Percentiles rank a stretch among this genome's conserved stretches.
phyloP scores from a whole-genome alignment of 2,329 filamentous ascomycete species.

The Aspergillus sclerotialis region DNA sequence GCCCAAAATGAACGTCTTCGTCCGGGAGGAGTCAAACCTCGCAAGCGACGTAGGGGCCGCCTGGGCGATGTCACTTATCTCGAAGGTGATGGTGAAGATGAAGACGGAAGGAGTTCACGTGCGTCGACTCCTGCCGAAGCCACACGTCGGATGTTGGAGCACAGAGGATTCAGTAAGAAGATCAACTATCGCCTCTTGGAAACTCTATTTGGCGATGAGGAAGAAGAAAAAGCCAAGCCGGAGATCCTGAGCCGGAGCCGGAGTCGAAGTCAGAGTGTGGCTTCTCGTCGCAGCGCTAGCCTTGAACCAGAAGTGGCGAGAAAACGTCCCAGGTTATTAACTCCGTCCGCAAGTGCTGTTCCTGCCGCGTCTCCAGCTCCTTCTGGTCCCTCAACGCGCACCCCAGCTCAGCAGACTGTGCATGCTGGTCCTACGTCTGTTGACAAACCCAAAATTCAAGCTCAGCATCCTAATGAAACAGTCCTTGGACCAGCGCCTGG shows the following conservation, averaged over 20 bases:
- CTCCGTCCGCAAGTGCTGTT: slow-evolving; percentile 10
- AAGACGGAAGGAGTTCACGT: slow-evolving; percentile 58
- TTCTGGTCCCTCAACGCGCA: slow-evolving; percentile 2
- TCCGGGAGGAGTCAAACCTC: slow-evolving; percentile 35
- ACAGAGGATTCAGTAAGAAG: slow-evolving; percentile 63
- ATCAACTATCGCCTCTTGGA: slow-evolving; percentile 57
- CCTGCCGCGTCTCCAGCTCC: slow-evolving; percentile 9
- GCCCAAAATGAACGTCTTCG: slow-evolving; percentile 53
- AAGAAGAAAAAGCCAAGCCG: slow-evolving; percentile 18
- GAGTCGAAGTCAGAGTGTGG: slow-evolving; percentile 28
- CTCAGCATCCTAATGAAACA: slow-evolving; percentile 15
- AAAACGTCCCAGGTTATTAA: slow-evolving; percentile 11
- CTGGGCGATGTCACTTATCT: slow-evolving; percentile 42
- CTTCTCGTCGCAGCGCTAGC: slow-evolving; percentile 23
- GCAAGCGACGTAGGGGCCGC: slow-evolving; percentile 43
- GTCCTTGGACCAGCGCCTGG: slow-evolving; percentile 15
- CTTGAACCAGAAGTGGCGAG: slow-evolving; percentile 15
- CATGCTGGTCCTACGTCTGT: slow-evolving; percentile 1
- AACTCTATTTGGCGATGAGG: slow-evolving; percentile 33
- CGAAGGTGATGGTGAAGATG: slow-evolving; percentile 46
- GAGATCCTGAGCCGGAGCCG: slow-evolving; percentile 23
- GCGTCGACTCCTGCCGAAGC: slow-evolving; percentile 64
- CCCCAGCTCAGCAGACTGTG: too few species aligned
- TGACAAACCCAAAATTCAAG: slow-evolving; percentile 4
- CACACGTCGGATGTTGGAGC: slow-evolving; percentile 60